phyloP scores from a whole-genome alignment of 73 alveolate species.

The Symbiodinium pilosum region DNA sequence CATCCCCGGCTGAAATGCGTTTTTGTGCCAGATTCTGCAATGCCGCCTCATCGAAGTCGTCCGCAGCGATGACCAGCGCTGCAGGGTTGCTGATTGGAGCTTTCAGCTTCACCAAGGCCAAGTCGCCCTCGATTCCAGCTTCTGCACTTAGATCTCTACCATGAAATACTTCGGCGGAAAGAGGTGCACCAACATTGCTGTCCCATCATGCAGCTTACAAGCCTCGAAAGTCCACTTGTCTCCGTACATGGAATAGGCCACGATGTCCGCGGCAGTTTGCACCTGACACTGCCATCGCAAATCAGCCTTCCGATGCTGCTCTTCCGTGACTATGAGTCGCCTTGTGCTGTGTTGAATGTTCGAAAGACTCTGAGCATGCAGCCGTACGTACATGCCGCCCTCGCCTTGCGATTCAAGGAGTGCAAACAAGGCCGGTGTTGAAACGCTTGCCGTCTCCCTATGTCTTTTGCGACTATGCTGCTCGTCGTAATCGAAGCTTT shows the following conservation, averaged over 20 bases:
- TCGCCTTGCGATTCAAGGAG: not conserved
- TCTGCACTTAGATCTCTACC: not conserved
- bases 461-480: not conserved
- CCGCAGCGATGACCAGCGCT: slow-evolving; percentile 24
- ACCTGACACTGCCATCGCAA: not conserved
- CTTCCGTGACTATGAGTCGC: too few species aligned
- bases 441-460: not conserved
- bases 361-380: not conserved
- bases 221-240: slow-evolving; percentile 87
- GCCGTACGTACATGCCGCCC: not conserved
- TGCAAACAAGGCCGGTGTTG: too few species aligned
- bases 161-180: not conserved
- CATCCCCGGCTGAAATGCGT: too few species aligned
- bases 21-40: too few species aligned
- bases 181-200: not conserved
- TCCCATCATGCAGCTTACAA: not conserved
- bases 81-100: slow-evolving; percentile 28
- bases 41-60: slow-evolving; percentile 48
- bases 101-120: slow-evolving; percentile 86
- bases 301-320: too few species aligned
- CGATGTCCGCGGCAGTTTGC: slow-evolving; percentile 50
- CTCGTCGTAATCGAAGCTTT: slow-evolving; percentile 25
- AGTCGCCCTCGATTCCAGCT: slow-evolving; percentile 35
- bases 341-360: not conserved
- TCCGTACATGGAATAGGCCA: slow-evolving; percentile 66